Percentiles rank a stretch among this genome's conserved stretches.
Conservation (phyloP, 2,329 filamentous ascomycete species). For the Pestalotiopsis sp. region DNA sequence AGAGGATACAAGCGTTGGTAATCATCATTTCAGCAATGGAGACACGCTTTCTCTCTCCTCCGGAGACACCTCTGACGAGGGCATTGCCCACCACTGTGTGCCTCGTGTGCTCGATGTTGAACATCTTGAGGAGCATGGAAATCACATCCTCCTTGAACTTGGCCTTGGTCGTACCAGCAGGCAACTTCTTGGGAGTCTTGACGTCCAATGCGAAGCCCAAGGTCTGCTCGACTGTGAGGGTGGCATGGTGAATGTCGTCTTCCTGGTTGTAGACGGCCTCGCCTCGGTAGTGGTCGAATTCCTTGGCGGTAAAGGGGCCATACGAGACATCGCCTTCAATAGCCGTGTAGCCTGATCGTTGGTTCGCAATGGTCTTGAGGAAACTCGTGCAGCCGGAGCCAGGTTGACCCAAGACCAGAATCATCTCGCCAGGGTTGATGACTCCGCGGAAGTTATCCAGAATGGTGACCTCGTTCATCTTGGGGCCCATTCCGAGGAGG, state of each 20-base stretch:
- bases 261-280: slow-evolving; percentile 87
- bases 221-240: slow-evolving; percentile 85
- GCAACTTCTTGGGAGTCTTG: slow-evolving; percentile 81
- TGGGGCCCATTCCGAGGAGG: slow-evolving; percentile 67
- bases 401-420: slow-evolving; percentile 78
- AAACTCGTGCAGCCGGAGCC: slow-evolving; percentile 74
- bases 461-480: slow-evolving; percentile 73
- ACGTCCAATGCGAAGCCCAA: slow-evolving; percentile 83
- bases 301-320: slow-evolving; percentile 70
- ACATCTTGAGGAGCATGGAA: slow-evolving; percentile 80
- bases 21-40: slow-evolving; percentile 84
- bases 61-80: slow-evolving; percentile 79
- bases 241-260: slow-evolving; percentile 84
- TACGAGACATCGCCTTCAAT: slow-evolving; percentile 74
- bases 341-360: slow-evolving; percentile 58
- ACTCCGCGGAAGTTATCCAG: slow-evolving; percentile 72
- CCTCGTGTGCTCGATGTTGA: slow-evolving; percentile 88
- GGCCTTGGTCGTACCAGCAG: slow-evolving; percentile 69
- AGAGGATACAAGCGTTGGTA: slow-evolving; percentile 70
- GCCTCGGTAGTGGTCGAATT: slow-evolving; percentile 76
- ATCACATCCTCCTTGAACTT: slow-evolving; percentile 80
- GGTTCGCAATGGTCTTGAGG: slow-evolving; percentile 69
- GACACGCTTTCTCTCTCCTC: slow-evolving; percentile 78
- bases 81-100: slow-evolving; percentile 84
- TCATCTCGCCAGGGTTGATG: slow-evolving; percentile 83